Evolutionary conservation across 768 basidiomycete species (phyloP), one percentile per base, ranked within the genome.

Genomic region (Tricholoma flavovirens): DNA sequence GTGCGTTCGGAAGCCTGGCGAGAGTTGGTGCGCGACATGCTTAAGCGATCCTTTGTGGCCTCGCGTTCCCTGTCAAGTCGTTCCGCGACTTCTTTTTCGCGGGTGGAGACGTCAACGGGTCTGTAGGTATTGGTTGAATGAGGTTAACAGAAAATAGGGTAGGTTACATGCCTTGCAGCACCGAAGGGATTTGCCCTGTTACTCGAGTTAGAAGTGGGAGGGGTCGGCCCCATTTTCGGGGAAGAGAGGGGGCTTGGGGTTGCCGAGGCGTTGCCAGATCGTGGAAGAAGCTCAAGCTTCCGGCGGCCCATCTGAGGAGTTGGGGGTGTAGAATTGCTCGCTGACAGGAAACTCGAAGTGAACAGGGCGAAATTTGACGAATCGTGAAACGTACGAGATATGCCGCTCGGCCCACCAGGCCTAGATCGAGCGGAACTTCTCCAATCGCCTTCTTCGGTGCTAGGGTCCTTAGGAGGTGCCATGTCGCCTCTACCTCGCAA

Each of bases 261-360:
- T 9, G 82, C 77, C 15, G 92, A 93, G 3, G 73, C 77, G 46
- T 75, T 78, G 11, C 80, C 82, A 29, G 89, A 81, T 32, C 93
- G 85, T 22, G 95, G 94, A 2, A 95, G 74, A 35, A 97, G 82
- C 61, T 94, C 90, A 10, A 98, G 79, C 68, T 91, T 93, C 54
- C 83, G 82, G 49, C 93, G 86, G 56, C 76, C 75, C 60, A 90
- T 71, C 64, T 90, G 88, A 35, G 92, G 92, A 10, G 91, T 90
- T 4, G 93, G 84, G 26, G 92, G 87, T 29, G 87, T 87, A 42
- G 90, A 90, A 62, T 69, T 82, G 53, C 69, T 82, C 32, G 90
- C 87, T 91, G 62, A 24, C 6, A 19, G n/a, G 30, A n/a, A 22
- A 32, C 30, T 14, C 26, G 30, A 30, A 49, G 53, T 51, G n/a